Base-by-base conservation (phyloP, 148 eudicot species). In the Talinum fruticosum region DNA sequence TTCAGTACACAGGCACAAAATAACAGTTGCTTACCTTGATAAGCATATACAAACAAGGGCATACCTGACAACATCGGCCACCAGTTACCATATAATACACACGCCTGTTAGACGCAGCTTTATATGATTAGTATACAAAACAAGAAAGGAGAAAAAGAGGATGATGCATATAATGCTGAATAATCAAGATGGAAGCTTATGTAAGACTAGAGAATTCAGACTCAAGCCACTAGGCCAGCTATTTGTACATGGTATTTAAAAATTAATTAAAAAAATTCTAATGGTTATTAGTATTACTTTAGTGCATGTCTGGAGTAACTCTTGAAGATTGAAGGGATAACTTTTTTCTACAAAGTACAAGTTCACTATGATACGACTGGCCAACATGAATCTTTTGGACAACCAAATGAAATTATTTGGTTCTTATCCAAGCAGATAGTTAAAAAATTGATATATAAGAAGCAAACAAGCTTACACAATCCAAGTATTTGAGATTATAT, bases 21-120 rank as follows among this genome's bases (percentile, higher is more conserved):
- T 47, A 16, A 23, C 64, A 28, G 37, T 68, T 45, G 47, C 66
- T 54, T 45, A 26, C 41, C 44, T 38, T 59, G 35, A 3, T 18
- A 37, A 69, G 66, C 36, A 70, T 45, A 79, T 35, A 45, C 47
- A 72, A 24, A 44, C 44, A 26, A 78, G 75, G 32, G 67, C 76
- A 41, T 53, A 95, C 99, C 99, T 82, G 99, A 96, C 86, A 96
- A 87, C 92, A 96, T 84, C 35, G 99, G 99, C 99, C 99, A 96
- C 99, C 99, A 96, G 87, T 96, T 96, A 84, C 80, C 85, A 83
- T 96, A 93, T 77, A 96, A 77, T 68, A 89, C 97, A 84, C 99
- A 96, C 76, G 97, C 99, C 99, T 96, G 92, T 81, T 84, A 80
- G 54, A 61, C 85, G 15, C 70, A 49, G 75, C 79, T 49, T 23